Evolutionary conservation across 768 basidiomycete species (phyloP).

Genomic region (Scleroderma bovista): DNA sequence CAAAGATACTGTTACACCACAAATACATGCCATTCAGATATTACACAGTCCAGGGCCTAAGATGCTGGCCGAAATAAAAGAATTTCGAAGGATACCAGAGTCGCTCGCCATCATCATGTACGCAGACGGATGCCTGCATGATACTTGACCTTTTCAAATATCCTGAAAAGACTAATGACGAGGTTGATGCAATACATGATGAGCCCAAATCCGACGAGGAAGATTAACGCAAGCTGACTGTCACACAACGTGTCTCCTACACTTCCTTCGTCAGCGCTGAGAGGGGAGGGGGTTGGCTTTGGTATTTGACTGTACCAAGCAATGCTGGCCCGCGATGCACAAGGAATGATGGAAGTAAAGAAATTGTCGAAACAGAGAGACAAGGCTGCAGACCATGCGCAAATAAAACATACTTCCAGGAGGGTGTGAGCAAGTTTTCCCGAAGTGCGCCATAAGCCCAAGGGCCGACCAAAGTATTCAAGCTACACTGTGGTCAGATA

Average conservation of each 20-base stretch:
- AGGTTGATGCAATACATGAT: constrained; percentile 81
- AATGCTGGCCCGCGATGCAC: constrained; percentile 51
- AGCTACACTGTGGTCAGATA: constrained; percentile 43
- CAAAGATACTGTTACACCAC: too few species aligned
- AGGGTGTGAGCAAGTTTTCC: constrained; percentile 83
- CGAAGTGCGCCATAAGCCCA: constrained; percentile 90
- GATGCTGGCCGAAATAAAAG: too few species aligned
- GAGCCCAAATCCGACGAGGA: constrained; percentile 71
- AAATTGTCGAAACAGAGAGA: constrained; percentile 89
- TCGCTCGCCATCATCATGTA: constrained; percentile 2
- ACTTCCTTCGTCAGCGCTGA: constrained; percentile 37
- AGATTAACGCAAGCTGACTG: constrained; percentile 71
- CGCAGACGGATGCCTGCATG: constrained; percentile 36
- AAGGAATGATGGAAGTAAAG: constrained; percentile 81
- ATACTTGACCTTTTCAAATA: constrained; percentile 87
- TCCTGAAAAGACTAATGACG: constrained; percentile 77
- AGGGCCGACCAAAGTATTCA: constrained; percentile 88
- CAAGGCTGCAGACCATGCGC: constrained; percentile 88
- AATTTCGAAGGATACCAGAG: background rate
- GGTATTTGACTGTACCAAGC: constrained; percentile 73
- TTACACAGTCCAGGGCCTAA: too few species aligned
- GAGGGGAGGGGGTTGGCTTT: constrained; percentile 22
- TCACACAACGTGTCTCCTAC: constrained; percentile 63
- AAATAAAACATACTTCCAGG: constrained; percentile 84
- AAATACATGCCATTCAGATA: too few species aligned